Conservation (phyloP, 345 rosid genomes). For the Rhizophora apiculata region DNA sequence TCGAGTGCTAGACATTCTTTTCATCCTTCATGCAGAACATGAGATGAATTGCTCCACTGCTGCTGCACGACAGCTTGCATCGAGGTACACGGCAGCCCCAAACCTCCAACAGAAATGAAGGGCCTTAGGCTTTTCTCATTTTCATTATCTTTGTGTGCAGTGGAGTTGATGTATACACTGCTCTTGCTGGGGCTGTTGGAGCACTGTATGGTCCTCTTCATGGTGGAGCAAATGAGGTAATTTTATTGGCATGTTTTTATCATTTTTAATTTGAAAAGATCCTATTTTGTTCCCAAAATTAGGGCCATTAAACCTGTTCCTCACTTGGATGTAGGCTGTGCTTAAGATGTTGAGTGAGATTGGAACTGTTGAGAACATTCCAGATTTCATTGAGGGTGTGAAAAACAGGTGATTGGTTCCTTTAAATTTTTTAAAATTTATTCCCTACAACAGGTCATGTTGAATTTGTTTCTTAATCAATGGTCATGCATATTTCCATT, state of each 20-base stretch:
- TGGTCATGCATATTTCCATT: conserved; percentile 3
- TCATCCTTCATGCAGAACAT: conserved; percentile 96
- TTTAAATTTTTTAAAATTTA: background rate
- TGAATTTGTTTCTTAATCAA: background rate
- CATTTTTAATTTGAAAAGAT: background rate
- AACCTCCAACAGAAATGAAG: conserved; percentile 9
- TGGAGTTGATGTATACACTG: conserved; percentile 91
- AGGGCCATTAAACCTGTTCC: background rate
- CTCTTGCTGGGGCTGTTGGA: conserved; percentile 94
- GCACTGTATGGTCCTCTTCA: conserved; percentile 98
- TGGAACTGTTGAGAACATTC: conserved; percentile 86
- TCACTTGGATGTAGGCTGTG: conserved; percentile 60
- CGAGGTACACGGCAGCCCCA: conserved; percentile 49
- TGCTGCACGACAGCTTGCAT: conserved; percentile 97
- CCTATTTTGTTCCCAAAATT: no score
- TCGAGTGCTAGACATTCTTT: conserved; percentile 82
- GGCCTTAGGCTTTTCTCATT: background rate
- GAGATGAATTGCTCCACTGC: conserved; percentile 97
- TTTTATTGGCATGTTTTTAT: conserved; percentile 9
- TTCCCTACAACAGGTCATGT: background rate
- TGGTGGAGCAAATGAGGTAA: conserved; percentile 97
- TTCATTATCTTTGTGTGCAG: conserved; percentile 35
- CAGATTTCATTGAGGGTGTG: conserved; percentile 89
- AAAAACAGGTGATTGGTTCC: conserved; percentile 62
- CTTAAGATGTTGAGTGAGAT: conserved; percentile 95